phyloP scores from a whole-genome alignment of 1,284 basidiomycete species.

The Tylopilus microsporus region DNA sequence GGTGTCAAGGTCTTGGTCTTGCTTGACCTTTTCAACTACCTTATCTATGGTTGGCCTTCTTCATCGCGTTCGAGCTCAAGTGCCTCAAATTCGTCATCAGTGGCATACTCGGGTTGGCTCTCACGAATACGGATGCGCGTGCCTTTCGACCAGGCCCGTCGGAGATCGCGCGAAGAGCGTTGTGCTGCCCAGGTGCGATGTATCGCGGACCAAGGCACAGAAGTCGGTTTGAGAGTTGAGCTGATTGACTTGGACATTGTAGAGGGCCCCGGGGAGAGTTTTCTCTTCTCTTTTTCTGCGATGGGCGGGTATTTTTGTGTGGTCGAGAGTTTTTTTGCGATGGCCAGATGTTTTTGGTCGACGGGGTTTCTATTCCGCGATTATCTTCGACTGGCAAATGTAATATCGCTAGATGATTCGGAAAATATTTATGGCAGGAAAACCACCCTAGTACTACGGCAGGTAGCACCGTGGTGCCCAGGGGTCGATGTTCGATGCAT shows the following conservation, averaged over 20 bases:
- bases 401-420: too few species aligned
- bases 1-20: constrained; percentile 65
- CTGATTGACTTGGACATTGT: constrained; percentile 28
- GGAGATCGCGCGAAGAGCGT: constrained; percentile 44
- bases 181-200: constrained; percentile 59
- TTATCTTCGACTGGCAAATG: too few species aligned
- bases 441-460: too few species aligned
- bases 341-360: too few species aligned
- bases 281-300: too few species aligned
- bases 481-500: too few species aligned
- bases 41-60: constrained; percentile 48
- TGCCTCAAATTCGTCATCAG: constrained; percentile 34
- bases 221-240: constrained; percentile 47
- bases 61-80: constrained; percentile 34
- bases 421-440: too few species aligned
- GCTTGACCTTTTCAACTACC: constrained; percentile 69
- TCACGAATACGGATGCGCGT: constrained; percentile 41
- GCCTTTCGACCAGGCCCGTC: constrained; percentile 60
- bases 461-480: too few species aligned
- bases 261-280: too few species aligned
- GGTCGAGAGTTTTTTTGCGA: too few species aligned
- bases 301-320: too few species aligned
- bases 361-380: too few species aligned
- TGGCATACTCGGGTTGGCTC: constrained; percentile 37
- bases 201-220: constrained; percentile 61